Evolutionary conservation across 371 early-diverging fungal genomes (phyloP).

Genomic region (Hamiltosporidium magnivora): DNA sequence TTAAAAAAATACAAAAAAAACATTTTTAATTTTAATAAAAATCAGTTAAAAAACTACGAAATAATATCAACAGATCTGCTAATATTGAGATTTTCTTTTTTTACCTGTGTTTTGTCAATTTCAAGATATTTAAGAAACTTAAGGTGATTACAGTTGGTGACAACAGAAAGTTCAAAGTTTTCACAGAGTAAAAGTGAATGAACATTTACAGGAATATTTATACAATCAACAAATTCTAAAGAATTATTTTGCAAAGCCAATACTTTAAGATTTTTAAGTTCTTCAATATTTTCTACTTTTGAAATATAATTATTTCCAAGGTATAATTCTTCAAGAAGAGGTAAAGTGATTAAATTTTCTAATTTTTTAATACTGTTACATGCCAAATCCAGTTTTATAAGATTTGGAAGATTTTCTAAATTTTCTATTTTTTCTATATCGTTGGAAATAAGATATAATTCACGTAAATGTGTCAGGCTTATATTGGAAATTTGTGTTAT

Average conservation of each 20-base stretch:
- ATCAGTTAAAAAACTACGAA: too few species aligned
- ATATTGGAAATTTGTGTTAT: constrained; percentile 9
- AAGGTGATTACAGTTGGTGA: background rate
- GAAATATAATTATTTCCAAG: constrained; percentile 34
- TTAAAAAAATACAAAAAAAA: too few species aligned
- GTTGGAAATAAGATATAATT: constrained; percentile 45
- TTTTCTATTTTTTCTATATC: constrained; percentile 30
- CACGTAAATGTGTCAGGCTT: constrained; percentile 8
- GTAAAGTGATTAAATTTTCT: constrained; percentile 16
- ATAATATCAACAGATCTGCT: too few species aligned
- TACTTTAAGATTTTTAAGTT: background rate
- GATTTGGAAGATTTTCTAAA: constrained; percentile 1
- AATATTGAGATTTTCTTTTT: too few species aligned
- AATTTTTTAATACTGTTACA: constrained; percentile 31
- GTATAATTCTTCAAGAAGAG: constrained; percentile 32
- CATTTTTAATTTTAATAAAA: too few species aligned
- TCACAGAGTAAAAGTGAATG: background rate
- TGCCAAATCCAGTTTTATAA: constrained; percentile 44
- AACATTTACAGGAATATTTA: background rate
- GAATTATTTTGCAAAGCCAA: background rate
- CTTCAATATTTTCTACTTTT: constrained; percentile 19
- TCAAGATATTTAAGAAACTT: background rate
- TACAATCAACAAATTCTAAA: background rate
- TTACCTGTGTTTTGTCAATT: background rate
- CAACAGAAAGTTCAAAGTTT: background rate